Evolutionary conservation across 2,329 filamentous ascomycete species (phyloP), one percentile per base, ranked within the genome.

Genomic region (Stagonosporopsis cucurbitacearum): DNA sequence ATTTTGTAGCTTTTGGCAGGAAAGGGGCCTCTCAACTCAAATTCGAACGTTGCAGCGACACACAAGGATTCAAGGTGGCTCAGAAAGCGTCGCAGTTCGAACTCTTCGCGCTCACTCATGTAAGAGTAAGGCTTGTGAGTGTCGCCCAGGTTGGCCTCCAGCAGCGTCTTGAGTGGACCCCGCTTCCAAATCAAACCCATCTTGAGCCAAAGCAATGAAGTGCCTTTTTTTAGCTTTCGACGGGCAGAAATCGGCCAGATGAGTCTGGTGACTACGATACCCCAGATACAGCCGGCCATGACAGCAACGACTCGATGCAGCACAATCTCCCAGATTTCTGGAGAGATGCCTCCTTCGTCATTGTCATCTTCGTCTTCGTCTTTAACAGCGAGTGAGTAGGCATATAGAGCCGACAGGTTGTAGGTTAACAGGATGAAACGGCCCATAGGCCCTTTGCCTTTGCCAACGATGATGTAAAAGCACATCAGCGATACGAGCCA

Each of bases 101-200:
- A 85, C 72, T 96, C 93, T 75, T 98, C 95, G 32, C 88, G 86
- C n/a, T 92, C 85, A 59, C 88, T 88, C 84, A 97, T 92, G 73
- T 96, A 98, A 6, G 87, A 85, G n/a, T 62, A 49, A 5, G 57
- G 50, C 19, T 50, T 57, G 37, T 57, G 51, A 17, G 45, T 30
- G 32, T 62, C 53, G 33, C 43, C 53, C 8, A 51, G 79, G 67
- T 63, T 68, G 59, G 58, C 59, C 8, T 77, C 77, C 2, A 81
- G 71, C 13, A 96, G 82, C 6, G 88, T 86, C 4, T 90, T 88
- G 22, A 99, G 80, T 0, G 95, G 95, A 8, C 96, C 94, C 40
- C 93, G 87, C 77, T 94, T 96, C 95, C 95, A 99, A 62, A 98
- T 93, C 30, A 99, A 83, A 15, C 92, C 91, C 87, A 99, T 93